Conservation (phyloP, 108 stramenopile species). For the Skeletonema potamos region DNA sequence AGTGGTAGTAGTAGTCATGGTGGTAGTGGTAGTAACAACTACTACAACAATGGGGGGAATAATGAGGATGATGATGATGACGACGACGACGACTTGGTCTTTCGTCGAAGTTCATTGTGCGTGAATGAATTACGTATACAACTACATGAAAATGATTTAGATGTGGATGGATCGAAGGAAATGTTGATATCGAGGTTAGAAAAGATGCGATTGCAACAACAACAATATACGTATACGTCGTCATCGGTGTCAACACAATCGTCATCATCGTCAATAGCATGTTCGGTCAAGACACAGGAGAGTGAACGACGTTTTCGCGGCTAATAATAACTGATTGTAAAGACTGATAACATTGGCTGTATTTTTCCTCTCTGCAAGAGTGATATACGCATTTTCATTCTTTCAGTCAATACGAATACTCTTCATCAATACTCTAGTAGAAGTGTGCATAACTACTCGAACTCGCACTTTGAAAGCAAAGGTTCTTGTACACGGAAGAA, state of each 20-base stretch:
- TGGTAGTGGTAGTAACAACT: background rate
- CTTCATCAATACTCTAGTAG: too few species aligned
- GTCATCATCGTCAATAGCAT: background rate
- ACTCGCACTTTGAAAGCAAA: too few species aligned
- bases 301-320: background rate
- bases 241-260: background rate
- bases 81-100: background rate
- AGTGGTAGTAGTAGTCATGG: background rate
- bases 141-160: slow-evolving; percentile 3
- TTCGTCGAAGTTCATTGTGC: background rate
- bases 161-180: slow-evolving; percentile 7
- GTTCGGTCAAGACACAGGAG: background rate
- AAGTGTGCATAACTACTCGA: too few species aligned
- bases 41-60: too few species aligned
- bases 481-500: too few species aligned
- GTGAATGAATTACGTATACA: slow-evolving; percentile 1
- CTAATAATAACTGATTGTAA: background rate
- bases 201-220: background rate
- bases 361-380: too few species aligned
- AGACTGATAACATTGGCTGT: background rate
- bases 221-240: background rate
- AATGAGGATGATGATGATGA: too few species aligned
- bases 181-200: background rate
- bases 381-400: too few species aligned
- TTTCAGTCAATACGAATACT: too few species aligned